A percentile compares a stretch with the other conserved stretches of the same genome.
Evolutionary conservation across 2,329 filamentous ascomycete species (phyloP).

Genomic region (Trichophyton verrucosum): DNA sequence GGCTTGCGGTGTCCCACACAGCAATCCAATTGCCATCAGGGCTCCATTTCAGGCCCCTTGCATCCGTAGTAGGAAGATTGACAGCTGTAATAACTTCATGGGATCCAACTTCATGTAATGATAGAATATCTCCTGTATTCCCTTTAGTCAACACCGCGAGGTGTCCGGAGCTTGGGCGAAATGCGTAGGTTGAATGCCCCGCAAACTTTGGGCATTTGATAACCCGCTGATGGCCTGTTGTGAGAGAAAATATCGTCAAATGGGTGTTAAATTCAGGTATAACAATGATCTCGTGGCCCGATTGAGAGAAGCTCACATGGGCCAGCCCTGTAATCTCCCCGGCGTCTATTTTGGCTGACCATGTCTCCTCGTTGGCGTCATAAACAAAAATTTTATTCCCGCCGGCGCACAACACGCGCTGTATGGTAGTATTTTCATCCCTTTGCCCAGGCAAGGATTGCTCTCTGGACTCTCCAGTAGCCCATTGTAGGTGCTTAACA

Average conservation of each 20-base stretch:
- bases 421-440: not conserved
- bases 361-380: constrained; percentile 26
- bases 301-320: constrained; percentile 27
- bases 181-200: constrained; percentile 26
- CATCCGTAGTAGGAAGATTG: constrained; percentile 41
- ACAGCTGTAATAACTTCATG: constrained; percentile 25
- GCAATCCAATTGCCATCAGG: constrained; percentile 48
- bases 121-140: constrained; percentile 27
- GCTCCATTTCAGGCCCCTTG: constrained; percentile 48
- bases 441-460: not conserved
- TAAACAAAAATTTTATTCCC: constrained; percentile 26
- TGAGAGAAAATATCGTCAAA: constrained; percentile 25
- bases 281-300: constrained; percentile 27
- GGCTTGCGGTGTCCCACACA: constrained; percentile 43
- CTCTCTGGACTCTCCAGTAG: not conserved
- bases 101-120: constrained; percentile 26
- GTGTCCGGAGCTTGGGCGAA: constrained; percentile 29
- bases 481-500: constrained; percentile 10
- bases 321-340: constrained; percentile 25
- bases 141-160: constrained; percentile 31
- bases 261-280: constrained; percentile 32
- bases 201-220: constrained; percentile 32
- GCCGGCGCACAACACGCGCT: constrained; percentile 25
- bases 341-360: constrained; percentile 30
- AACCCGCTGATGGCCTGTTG: constrained; percentile 25